Conservation (phyloP, 2,329 filamentous ascomycete genomes). For the Aspergillus intermedius region DNA sequence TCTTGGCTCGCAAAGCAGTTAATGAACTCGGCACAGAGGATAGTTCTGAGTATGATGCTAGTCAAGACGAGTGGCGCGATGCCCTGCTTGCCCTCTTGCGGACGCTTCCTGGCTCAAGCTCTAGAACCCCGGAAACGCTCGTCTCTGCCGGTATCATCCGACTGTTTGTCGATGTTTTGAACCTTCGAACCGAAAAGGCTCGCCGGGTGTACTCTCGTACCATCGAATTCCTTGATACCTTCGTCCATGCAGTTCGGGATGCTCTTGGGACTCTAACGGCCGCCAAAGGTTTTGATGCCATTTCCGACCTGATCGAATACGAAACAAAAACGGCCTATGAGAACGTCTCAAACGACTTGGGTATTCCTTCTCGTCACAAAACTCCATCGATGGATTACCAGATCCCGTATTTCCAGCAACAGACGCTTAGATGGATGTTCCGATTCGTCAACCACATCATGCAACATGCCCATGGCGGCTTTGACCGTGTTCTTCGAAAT, state of each 20-base stretch:
- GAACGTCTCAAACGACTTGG: conserved; percentile 60
- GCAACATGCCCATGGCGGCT: conserved; percentile 72
- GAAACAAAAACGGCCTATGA: conserved; percentile 66
- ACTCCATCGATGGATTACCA: conserved; percentile 86
- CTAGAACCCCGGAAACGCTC: conserved; percentile 72
- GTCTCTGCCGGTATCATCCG: conserved; percentile 84
- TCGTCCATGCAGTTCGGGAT: conserved; percentile 78
- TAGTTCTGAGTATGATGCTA: conserved; percentile 54
- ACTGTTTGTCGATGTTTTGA: conserved; percentile 81
- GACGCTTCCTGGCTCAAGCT: conserved; percentile 65
- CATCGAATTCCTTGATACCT: conserved; percentile 77
- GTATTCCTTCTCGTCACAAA: conserved; percentile 64
- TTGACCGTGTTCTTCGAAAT: conserved; percentile 84
- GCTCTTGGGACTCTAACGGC: conserved; percentile 77
- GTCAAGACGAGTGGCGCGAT: conserved; percentile 81
- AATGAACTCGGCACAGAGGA: conserved; percentile 65
- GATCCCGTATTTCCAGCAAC: conserved; percentile 87
- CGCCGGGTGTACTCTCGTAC: conserved; percentile 78
- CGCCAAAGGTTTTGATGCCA: conserved; percentile 78
- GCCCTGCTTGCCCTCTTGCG: conserved; percentile 82
- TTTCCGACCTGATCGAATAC: conserved; percentile 77
- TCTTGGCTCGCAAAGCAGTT: conserved; percentile 84
- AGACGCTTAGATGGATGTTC: conserved; percentile 86
- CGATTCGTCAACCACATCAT: conserved; percentile 97
- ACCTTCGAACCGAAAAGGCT: conserved; percentile 71